Evolutionary conservation across 148 eudicot genomes (phyloP).

Genomic region (Rhododendron kiyosumense): DNA sequence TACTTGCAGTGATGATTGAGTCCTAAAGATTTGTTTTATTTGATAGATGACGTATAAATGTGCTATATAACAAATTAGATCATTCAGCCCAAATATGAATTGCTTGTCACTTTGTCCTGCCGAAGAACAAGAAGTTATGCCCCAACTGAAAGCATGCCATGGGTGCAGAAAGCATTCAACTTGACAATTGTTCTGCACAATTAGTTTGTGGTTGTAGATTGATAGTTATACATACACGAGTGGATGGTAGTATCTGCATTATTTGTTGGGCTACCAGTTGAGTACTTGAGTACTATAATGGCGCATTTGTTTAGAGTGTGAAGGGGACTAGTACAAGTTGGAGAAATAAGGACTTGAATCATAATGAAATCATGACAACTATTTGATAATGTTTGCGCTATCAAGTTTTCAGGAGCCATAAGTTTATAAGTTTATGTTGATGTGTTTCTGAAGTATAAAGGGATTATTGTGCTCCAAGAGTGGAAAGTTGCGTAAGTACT

Average conservation of each 20-base stretch:
- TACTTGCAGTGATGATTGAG: not conserved
- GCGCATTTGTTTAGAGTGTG: not conserved
- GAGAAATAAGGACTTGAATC: not conserved
- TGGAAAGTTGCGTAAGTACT: not conserved
- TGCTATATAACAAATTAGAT: not conserved
- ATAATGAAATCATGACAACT: not conserved
- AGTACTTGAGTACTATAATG: not conserved
- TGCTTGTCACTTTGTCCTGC: not conserved
- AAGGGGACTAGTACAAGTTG: slow-evolving; percentile 1
- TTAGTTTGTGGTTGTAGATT: not conserved
- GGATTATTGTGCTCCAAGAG: not conserved
- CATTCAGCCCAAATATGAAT: not conserved
- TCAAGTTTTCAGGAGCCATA: not conserved
- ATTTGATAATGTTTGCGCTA: not conserved
- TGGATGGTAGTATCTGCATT: not conserved
- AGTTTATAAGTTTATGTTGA: not conserved
- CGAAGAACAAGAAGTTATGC: not conserved
- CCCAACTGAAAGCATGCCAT: not conserved
- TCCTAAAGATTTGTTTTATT: not conserved
- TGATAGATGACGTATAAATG: not conserved
- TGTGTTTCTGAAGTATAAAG: not conserved
- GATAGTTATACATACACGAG: not conserved
- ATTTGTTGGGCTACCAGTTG: not conserved
- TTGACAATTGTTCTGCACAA: not conserved
- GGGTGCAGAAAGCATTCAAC: not conserved